A percentile compares a stretch with the other conserved stretches of the same genome.
Evolutionary conservation across 140 eudicot genomes (phyloP).

Genomic region (Artemisia princeps): DNA sequence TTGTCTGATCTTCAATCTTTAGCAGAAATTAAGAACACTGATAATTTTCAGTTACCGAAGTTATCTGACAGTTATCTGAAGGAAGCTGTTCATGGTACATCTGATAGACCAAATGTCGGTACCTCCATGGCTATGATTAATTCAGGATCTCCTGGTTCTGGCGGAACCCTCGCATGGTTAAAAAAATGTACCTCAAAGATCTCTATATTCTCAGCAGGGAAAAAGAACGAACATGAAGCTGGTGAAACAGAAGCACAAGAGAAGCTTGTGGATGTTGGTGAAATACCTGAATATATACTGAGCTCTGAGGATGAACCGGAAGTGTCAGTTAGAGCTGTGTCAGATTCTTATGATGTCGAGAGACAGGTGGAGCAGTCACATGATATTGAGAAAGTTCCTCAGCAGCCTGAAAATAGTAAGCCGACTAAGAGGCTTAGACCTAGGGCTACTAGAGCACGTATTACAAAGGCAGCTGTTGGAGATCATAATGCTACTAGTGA

Average conservation of each 20-base stretch:
- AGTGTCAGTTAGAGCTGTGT: slow-evolving; percentile 37
- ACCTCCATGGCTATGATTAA: slow-evolving; percentile 33
- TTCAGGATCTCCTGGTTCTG: slow-evolving; percentile 57
- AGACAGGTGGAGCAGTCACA: slow-evolving; percentile 42
- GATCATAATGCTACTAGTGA: slow-evolving; percentile 17
- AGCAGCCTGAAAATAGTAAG: slow-evolving; percentile 38
- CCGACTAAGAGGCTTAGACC: slow-evolving; percentile 36
- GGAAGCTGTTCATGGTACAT: slow-evolving; percentile 33
- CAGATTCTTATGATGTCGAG: slow-evolving; percentile 45
- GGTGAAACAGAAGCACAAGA: slow-evolving; percentile 31
- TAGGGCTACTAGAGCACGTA: slow-evolving; percentile 35
- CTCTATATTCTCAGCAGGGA: slow-evolving; percentile 56
- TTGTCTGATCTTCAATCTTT: slow-evolving; percentile 63
- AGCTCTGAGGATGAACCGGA: slow-evolving; percentile 50
- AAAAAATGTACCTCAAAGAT: slow-evolving; percentile 70
- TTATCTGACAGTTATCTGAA: slow-evolving; percentile 54
- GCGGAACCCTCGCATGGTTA: slow-evolving; percentile 59
- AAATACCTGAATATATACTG: slow-evolving; percentile 31
- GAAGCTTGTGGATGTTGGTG: slow-evolving; percentile 36
- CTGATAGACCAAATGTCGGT: slow-evolving; percentile 39
- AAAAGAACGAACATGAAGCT: slow-evolving; percentile 41
- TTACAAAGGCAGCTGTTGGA: slow-evolving; percentile 25
- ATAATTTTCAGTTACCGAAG: slow-evolving; percentile 48
- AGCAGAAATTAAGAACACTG: slow-evolving; percentile 39
- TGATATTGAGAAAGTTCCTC: slow-evolving; percentile 38